phyloP scores from a whole-genome alignment of 179 eudicot species.

The Vitellaria paradoxa region DNA sequence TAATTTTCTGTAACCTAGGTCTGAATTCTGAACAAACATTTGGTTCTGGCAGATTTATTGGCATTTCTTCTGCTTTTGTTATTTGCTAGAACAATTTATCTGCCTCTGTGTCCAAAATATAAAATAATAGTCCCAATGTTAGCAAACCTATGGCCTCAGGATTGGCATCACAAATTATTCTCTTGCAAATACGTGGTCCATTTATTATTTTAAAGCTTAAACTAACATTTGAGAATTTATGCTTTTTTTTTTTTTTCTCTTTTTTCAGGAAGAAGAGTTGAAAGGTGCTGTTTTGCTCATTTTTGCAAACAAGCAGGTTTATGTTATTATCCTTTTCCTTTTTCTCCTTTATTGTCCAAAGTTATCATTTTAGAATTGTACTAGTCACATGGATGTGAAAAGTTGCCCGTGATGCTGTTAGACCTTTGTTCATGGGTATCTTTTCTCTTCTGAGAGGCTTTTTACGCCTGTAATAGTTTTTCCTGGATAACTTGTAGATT shows the following conservation, averaged over 20 bases:
- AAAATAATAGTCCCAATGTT: too few species aligned
- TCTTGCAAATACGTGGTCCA: too few species aligned
- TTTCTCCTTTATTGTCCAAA: background rate
- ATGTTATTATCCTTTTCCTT: background rate
- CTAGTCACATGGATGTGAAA: background rate
- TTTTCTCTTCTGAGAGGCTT: background rate
- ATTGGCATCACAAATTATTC: too few species aligned
- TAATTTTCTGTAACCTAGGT: too few species aligned
- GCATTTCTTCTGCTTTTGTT: background rate
- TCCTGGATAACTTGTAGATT: background rate
- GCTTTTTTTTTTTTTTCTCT: background rate
- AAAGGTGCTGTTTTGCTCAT: slow-evolving; percentile 93
- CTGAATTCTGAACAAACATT: too few species aligned
- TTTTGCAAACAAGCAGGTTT: slow-evolving; percentile 96
- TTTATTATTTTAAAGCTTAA: background rate
- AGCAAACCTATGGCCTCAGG: too few species aligned
- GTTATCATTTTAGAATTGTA: background rate
- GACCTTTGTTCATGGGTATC: background rate
- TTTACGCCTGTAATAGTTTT: background rate
- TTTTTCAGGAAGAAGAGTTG: slow-evolving; percentile 91
- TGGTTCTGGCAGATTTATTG: background rate
- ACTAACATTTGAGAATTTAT: background rate
- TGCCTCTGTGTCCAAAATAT: too few species aligned
- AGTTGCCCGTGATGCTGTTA: background rate
- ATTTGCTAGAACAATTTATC: too few species aligned